phyloP scores from a whole-genome alignment of 2,329 filamentous ascomycete genomes.

The Monosporascus sp. region DNA sequence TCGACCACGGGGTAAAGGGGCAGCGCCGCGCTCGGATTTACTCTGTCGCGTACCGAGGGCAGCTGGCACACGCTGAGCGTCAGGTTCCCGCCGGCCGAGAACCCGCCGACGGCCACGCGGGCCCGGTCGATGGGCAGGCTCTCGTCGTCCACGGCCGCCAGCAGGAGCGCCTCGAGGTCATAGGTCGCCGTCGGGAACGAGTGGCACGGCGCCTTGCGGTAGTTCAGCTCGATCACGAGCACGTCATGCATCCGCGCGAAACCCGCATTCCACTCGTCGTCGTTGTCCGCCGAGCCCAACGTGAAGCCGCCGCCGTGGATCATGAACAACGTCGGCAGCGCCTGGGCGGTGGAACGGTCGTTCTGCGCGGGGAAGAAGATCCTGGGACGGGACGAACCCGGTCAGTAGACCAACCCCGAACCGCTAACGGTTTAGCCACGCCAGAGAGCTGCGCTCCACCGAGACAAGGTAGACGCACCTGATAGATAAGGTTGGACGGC shows the following conservation, averaged over 20 bases:
- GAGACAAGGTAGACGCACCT: neutral
- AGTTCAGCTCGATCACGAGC: conserved; percentile 40
- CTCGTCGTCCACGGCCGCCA: conserved; percentile 34
- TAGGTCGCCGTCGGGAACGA: conserved; percentile 35
- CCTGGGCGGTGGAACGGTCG: conserved; percentile 19
- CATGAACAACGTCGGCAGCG: conserved; percentile 34
- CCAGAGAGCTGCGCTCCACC: too few relatives aligned
- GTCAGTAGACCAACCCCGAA: neutral
- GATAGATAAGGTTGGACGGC: neutral
- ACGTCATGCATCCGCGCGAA: conserved; percentile 34
- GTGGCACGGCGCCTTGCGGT: conserved; percentile 34
- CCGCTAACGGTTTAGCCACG: too few relatives aligned
- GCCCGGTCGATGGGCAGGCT: conserved; percentile 36
- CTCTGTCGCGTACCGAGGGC: conserved; percentile 28
- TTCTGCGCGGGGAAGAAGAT: conserved; percentile 31
- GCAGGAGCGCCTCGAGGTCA: conserved; percentile 35
- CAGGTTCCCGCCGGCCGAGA: conserved; percentile 41
- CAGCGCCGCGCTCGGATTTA: conserved; percentile 27
- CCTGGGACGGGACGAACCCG: conserved; percentile 2
- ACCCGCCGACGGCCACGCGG: conserved; percentile 37
- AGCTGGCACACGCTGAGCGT: conserved; percentile 33
- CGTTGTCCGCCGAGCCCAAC: conserved; percentile 30
- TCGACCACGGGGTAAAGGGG: conserved; percentile 38
- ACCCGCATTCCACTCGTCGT: conserved; percentile 34
- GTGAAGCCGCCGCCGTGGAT: conserved; percentile 42